phyloP scores from a whole-genome alignment of 805 yeast species.

The Sugiyamaella boreocaroliniensis region DNA sequence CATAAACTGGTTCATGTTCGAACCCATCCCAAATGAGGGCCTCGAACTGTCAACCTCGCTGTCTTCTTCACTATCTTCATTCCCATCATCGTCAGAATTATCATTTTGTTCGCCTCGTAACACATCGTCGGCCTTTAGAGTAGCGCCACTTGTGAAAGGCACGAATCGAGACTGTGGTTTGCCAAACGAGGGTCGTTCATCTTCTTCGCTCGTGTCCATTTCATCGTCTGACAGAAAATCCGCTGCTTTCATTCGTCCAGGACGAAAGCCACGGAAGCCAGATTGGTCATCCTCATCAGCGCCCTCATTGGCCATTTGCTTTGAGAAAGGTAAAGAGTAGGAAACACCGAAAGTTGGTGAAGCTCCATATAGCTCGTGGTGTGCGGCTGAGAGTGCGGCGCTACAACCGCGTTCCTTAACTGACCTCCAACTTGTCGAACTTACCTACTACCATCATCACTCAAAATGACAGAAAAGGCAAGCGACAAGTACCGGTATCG shows the following conservation, averaged over 20 bases:
- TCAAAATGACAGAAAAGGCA: conserved; percentile 1
- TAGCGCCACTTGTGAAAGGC: conserved; percentile 2
- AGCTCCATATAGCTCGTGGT: no score
- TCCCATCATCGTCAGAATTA: not conserved
- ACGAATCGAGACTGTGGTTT: not conserved
- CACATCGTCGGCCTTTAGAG: not conserved
- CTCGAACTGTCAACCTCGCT: not conserved
- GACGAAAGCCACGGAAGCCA: not conserved
- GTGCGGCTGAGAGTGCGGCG: no score
- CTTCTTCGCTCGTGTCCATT: not conserved
- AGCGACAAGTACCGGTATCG: conserved; percentile 56
- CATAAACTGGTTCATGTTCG: conserved; percentile 2
- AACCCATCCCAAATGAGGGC: not conserved
- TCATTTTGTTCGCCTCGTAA: not conserved
- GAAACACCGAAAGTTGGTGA: no score
- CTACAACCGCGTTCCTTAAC: no score
- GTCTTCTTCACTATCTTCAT: conserved; percentile 1
- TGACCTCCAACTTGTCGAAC: not conserved
- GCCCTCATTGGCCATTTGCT: not conserved
- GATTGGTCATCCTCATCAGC: not conserved
- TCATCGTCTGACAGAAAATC: not conserved
- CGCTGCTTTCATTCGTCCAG: not conserved
- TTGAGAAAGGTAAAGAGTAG: no score
- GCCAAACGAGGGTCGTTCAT: not conserved
- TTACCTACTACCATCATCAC: not conserved